Percentiles rank a stretch among this genome's conserved stretches.
phyloP scores from a whole-genome alignment of 2,329 filamentous ascomycete genomes.

The Metarhizium humberi region DNA sequence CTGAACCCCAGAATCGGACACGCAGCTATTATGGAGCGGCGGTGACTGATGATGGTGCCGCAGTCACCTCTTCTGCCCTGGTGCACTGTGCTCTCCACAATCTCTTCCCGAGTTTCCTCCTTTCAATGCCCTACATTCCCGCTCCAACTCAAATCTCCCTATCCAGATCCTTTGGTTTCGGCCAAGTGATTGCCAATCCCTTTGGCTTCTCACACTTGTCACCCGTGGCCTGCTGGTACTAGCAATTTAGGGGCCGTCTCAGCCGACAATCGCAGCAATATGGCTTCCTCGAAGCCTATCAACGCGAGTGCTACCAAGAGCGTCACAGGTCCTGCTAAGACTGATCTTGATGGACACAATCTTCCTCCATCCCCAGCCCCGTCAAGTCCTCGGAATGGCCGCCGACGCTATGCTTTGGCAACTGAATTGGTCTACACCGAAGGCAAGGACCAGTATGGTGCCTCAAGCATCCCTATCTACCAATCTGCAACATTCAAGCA shows the following conservation, averaged over 20 bases:
- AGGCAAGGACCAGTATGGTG: constrained; percentile 91
- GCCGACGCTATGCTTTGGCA: constrained; percentile 78
- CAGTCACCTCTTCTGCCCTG: too few relatives aligned
- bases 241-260: neutral
- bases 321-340: constrained; percentile 24
- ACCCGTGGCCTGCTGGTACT: neutral
- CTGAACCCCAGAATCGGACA: neutral
- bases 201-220: neutral
- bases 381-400: constrained; percentile 77
- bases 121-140: neutral
- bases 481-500: constrained; percentile 99
- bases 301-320: neutral
- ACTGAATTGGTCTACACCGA: constrained; percentile 97
- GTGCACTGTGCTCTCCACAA: neutral
- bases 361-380: constrained; percentile 87
- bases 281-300: neutral
- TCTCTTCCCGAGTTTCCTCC: neutral
- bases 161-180: neutral
- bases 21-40: neutral
- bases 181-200: neutral
- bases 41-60: neutral
- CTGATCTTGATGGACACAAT: constrained; percentile 76
- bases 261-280: neutral
- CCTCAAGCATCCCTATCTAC: constrained; percentile 94
- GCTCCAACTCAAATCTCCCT: neutral